Base-by-base conservation (phyloP, 2,329 filamentous ascomycete genomes). In the Diaporthe caulivora region DNA sequence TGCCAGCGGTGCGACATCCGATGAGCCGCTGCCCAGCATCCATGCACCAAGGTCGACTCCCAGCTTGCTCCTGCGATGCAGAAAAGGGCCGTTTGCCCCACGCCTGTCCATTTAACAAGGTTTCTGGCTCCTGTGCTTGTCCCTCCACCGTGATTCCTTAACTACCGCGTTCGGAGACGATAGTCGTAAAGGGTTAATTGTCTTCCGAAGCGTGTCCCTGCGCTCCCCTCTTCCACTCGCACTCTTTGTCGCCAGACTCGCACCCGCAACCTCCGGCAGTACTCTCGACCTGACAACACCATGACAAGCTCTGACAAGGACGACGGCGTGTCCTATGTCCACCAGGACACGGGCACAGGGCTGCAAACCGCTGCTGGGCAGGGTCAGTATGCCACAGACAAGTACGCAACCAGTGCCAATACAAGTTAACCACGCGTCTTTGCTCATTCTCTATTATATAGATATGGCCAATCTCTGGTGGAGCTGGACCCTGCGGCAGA, bases 401-500 rank as follows among this genome's bases (percentile, higher is more conserved):
- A 84, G 83, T 86, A 77, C 72, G 81, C 68, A 4, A 24, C 42
- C 65, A 31, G 21, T 44, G 34, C n/a, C n/a, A 7, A 17, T 55
- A n/a, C 1, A 44, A 13, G 21, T 1, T 24, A 40, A 31, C 42
- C 24, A 29, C 24, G 2, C 26, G 18, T 21, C 42, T 72, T 42
- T 53, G 4, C 75, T 65, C 64, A 72, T 75, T 13, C 75, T 13
- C 51, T 9, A 11, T 51, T 7, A 26, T 47, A 4, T 64, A 87
- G 85, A 76, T 86, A 89, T 78, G 88, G 88, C 26, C 80, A 85
- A 37, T 78, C 88, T 0, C 82, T 89, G 3, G 80, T 90, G 17
- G 76, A 84, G n/a, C 89, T 91, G 76, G 90, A 92, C 76, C 82
- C 84, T 3, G 84, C 81, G 37, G 90, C 88, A 2, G 92, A 93